Evolutionary conservation across 768 basidiomycete species (phyloP), one percentile per base, ranked within the genome.

Genomic region (Saitozyma podzolica): DNA sequence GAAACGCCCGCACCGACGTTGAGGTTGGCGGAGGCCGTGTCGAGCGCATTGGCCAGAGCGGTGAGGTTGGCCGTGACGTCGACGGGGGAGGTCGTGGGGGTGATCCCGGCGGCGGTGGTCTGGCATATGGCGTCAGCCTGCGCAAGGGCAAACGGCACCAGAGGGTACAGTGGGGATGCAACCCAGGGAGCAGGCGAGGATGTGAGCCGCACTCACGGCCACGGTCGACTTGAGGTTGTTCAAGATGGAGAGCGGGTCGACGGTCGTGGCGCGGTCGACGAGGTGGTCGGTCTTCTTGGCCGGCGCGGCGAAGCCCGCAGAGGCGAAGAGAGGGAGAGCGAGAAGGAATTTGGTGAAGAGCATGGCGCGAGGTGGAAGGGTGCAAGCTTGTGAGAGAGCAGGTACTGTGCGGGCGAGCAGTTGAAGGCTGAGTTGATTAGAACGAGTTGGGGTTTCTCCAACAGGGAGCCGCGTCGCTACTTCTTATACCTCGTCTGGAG

Each of bases 1-100:
- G 49, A 11, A 50, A 50, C 9, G 49, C 17, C 17, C 17, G 49
- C 17, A 9, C 9, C 17, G 9, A 29, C 29, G 8, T n/a, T 50
- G 50, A 47, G 4, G 17, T 50, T 49, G 47, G 50, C 48, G 16
- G 56, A 58, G 9, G 49, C 48, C 29, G 49, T 49, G 47, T 29
- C 29, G 29, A 29, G 29, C 29, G 29, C 29, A 29, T 29, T 29
- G 29, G 5, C 29, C 29, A 58, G 56, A 9, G 49, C 56, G 29
- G 56, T 58, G 13, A 58, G 48, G n/a, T 40, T 43, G 8, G 56
- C 56, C 11, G 50, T 16, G 9, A 58, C 56, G 39, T 58, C 56
- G 7, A 58, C 8, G 39, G 40, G 48, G n/a, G 37, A 20, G 48
- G 49, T 58, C 11, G 11, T 49, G 37, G 41, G 19, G 6, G 56